Evolutionary conservation across 2,329 filamentous ascomycete genomes (phyloP).

Genomic region (Plectosphaerella sp.): DNA sequence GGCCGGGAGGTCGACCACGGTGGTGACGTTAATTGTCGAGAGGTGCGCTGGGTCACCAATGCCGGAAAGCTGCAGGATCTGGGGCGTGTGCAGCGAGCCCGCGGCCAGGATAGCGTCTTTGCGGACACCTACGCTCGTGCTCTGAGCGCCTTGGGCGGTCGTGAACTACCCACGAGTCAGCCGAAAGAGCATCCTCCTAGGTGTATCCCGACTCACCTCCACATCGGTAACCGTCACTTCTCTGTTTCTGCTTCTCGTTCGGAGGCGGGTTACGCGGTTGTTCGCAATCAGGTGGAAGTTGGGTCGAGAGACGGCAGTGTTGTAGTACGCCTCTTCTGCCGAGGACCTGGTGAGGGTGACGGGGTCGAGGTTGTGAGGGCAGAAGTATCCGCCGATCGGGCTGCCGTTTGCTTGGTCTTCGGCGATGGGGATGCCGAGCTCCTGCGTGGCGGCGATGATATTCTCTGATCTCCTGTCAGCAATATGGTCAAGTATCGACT

Average conservation of each 20-base stretch:
- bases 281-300: background rate
- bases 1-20: constrained; percentile 9
- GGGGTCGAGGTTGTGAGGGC: constrained; percentile 16
- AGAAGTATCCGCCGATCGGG: constrained; percentile 15
- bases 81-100: constrained; percentile 50
- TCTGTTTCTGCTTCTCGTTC: too few species aligned
- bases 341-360: constrained; percentile 20
- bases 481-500: too few species aligned
- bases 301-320: background rate
- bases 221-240: too few species aligned
- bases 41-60: constrained; percentile 32
- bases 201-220: too few species aligned
- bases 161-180: too few species aligned
- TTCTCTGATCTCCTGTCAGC: constrained; percentile 5
- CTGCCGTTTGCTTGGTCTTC: constrained; percentile 12
- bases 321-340: constrained; percentile 21
- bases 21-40: constrained; percentile 7
- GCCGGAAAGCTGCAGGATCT: constrained; percentile 53
- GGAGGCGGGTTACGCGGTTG: too few species aligned
- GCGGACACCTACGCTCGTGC: constrained; percentile 13
- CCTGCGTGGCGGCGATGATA: constrained; percentile 13
- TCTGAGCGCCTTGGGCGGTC: background rate
- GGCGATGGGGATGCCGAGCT: constrained; percentile 11
- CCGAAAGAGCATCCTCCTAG: too few species aligned
- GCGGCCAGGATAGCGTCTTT: constrained; percentile 25